A percentile compares a stretch with the other conserved stretches of the same genome.
Conservation (phyloP, 176 grass and related monocot species). For the Carex littledalei region DNA sequence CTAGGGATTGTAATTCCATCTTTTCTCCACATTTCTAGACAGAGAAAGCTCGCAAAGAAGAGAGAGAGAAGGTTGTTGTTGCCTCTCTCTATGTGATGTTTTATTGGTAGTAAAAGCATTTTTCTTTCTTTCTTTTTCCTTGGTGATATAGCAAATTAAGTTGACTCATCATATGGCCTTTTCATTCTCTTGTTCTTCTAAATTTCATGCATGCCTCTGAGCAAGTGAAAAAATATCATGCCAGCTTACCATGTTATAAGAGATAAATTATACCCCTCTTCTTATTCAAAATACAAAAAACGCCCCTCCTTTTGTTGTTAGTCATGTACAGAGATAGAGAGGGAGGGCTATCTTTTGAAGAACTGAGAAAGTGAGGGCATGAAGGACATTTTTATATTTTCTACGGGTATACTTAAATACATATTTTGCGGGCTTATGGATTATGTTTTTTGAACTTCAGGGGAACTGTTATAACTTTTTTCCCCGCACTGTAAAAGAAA, state of each 20-base stretch:
- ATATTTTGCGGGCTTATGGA: background rate
- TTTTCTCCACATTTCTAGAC: slow-evolving; percentile 75
- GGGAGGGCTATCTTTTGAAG: background rate
- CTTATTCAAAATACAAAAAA: background rate
- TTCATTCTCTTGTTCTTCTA: background rate
- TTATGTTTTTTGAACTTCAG: background rate
- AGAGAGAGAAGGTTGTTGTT: slow-evolving; percentile 85
- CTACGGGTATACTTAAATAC: background rate
- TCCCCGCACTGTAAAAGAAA: background rate
- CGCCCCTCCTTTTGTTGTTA: background rate
- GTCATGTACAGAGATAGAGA: slow-evolving; percentile 2
- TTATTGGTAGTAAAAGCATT: slow-evolving; percentile 33
- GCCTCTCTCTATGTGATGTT: slow-evolving; percentile 82
- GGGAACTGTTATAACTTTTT: background rate
- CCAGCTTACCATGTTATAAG: background rate
- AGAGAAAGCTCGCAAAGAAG: slow-evolving; percentile 84
- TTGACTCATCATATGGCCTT: background rate
- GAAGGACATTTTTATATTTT: background rate
- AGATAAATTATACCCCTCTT: background rate
- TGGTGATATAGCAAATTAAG: background rate
- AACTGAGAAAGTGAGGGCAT: background rate
- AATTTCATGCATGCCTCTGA: background rate
- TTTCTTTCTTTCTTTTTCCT: slow-evolving; percentile 14
- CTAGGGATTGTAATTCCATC: slow-evolving; percentile 77
- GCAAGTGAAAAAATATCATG: background rate